Evolutionary conservation across 441 rosid species (phyloP), one percentile per base, ranked within the genome.

Genomic region (Erodium trifolium): DNA sequence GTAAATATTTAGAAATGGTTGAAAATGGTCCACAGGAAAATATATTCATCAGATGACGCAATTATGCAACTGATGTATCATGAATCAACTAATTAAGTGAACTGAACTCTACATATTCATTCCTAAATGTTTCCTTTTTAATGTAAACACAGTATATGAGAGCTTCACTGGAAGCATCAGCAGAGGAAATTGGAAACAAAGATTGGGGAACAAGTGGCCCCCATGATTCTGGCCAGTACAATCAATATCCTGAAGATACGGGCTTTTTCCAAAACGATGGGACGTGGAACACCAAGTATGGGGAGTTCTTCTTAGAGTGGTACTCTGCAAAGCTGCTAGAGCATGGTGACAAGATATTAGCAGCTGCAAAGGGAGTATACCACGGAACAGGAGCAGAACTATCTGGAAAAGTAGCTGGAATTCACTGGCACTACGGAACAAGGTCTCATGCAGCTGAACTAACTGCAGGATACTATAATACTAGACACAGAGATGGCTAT

Each of bases 361-460:
- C 87, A 71, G 84, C 92, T 35, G 97, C 96, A 3, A 79, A 80
- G 68, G 85, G 84, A 59, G 76, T 86, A 67, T 93, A 85, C 69
- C 90, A 85, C 73, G 92, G 92, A 77, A 83, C 79, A 3, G 87
- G 90, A 69, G 85, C 80, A 64, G 85, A 81, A 75, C 77, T 89
- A 34, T 93, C 95, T 0, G 97, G 89, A 31, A 91, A 93, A 74
- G 82, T 93, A 63, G 98, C 96, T 0, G 93, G 98, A 34, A 93
- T 93, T 71, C 97, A 93, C 75, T 93, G 97, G 98, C 98, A 91
- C 69, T 86, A 91, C 82, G 77, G 80, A 85, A 86, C 97, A 37
- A 89, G 97, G 80, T 91, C 98, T 37, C 98, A 93, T 65, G 93
- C 96, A 1, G 93, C 98, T 53, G 98, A 93, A 84, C 90, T 88